Base-by-base conservation (phyloP, 306 rosid species). In the Echinosophora koreensis region DNA sequence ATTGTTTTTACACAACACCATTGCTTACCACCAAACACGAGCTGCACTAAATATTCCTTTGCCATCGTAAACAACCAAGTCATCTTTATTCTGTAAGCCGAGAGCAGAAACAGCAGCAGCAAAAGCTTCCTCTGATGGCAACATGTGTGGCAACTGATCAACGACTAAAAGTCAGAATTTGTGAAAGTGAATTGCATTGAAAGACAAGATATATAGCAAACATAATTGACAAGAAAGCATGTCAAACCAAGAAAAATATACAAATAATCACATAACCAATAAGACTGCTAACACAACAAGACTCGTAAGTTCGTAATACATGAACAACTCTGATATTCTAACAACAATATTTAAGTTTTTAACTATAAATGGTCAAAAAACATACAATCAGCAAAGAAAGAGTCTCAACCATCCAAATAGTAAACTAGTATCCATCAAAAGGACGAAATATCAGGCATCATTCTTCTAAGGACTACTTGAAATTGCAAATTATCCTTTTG, bases 31-130 rank as follows among this genome's bases (percentile, higher is more conserved):
- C 99, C 99, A 96, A 66, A 96, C 99, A 76, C 99, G 99, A 76
- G 99, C 99, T 2, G 99, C 98, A 82, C 98, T 96, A 74, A 91
- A 96, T 81, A 96, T 50, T 71, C 99, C 99, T 81, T 96, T 96
- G 27, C 98, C 98, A 74, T 96, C 99, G 73, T 96, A 96, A 77
- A 92, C 99, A 70, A 96, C 90, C 73, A 92, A 49, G 39, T 86
- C 94, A 66, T 96, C 88, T 87, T 91, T 85, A 87, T 96, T 96
- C 63, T 86, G 79, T 34, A 96, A 84, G 81, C 97, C 97, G 81
- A 96, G 96, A 50, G 98, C 97, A 64, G 98, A 92, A 84, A 77
- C 97, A 77, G 97, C 99, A 73, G 98, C 94, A 75, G 96, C 97
- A 87, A 96, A 96, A 81, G 97, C 98, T 77, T 92, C 94, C 89